Evolutionary conservation across 768 basidiomycete species (phyloP).

Genomic region (Leccinum subgranulosum): DNA sequence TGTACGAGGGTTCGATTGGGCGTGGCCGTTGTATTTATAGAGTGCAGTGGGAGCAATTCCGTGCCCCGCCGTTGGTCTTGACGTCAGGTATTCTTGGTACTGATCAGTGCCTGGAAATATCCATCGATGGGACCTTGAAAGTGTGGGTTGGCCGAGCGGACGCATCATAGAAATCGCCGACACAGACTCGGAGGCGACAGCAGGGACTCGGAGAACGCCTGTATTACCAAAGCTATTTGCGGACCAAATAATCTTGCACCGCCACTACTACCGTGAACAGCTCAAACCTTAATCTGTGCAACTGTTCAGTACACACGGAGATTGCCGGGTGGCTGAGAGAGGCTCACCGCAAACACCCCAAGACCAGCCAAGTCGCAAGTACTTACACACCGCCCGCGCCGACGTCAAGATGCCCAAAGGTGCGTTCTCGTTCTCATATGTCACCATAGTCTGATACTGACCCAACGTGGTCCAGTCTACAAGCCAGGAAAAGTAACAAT

Average conservation of each 20-base stretch:
- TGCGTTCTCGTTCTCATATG: slow-evolving; percentile 10
- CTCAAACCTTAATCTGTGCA: slow-evolving; percentile 8
- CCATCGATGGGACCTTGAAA: background rate
- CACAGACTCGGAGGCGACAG: background rate
- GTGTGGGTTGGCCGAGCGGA: background rate
- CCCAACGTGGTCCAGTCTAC: slow-evolving; percentile 57
- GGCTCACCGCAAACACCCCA: background rate
- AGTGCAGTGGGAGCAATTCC: background rate
- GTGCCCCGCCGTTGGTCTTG: background rate
- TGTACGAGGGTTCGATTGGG: background rate
- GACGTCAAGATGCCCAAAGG: slow-evolving; percentile 44
- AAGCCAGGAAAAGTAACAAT: slow-evolving; percentile 84
- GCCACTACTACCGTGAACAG: background rate
- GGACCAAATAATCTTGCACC: background rate
- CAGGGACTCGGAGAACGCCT: background rate
- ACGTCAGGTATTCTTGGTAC: background rate
- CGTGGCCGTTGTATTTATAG: background rate
- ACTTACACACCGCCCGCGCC: slow-evolving; percentile 23
- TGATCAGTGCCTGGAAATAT: background rate
- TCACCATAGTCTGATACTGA: slow-evolving; percentile 10
- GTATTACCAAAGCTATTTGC: background rate
- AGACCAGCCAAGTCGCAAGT: slow-evolving; percentile 21
- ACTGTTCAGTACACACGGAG: slow-evolving; percentile 30
- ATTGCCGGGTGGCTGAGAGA: slow-evolving; percentile 35
- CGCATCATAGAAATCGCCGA: background rate